These are phyloP conservation scores for Mycena indigotica DNA, from an alignment of 768 basidiomycete species.

Conservation along the genomic window DNA sequence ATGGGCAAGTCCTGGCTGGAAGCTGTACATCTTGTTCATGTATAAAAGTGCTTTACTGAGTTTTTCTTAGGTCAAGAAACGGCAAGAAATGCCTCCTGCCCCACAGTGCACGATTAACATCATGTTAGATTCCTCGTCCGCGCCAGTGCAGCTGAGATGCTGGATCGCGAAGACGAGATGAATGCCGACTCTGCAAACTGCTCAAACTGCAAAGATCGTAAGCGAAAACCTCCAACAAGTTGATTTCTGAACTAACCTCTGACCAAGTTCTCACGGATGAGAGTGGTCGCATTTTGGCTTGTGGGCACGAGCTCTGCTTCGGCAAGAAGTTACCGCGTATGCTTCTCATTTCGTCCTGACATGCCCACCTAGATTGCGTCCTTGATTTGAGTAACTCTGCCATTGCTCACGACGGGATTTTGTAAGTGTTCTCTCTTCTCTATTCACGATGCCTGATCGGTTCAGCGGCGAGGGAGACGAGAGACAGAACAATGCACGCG, in stretches of 20 bases:
- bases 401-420: slow-evolving; percentile 59
- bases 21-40: slow-evolving; percentile 29
- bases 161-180: slow-evolving; percentile 50
- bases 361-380: slow-evolving; percentile 64
- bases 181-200: slow-evolving; percentile 53
- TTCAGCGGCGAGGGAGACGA: slow-evolving; percentile 57
- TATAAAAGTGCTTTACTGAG: background rate
- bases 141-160: slow-evolving; percentile 43
- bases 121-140: slow-evolving; percentile 48
- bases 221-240: slow-evolving; percentile 21
- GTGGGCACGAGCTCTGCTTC: slow-evolving; percentile 68
- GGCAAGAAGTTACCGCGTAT: slow-evolving; percentile 36
- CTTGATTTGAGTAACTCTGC: slow-evolving; percentile 53
- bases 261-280: slow-evolving; percentile 47
- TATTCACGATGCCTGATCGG: slow-evolving; percentile 1
- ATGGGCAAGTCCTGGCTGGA: slow-evolving; percentile 45
- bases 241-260: background rate
- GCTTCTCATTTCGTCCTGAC: no score
- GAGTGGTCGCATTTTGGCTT: slow-evolving; percentile 62
- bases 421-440: slow-evolving; percentile 41
- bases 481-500: slow-evolving; percentile 53
- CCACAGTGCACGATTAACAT: background rate
- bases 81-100: slow-evolving; percentile 21
- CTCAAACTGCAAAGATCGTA: slow-evolving; percentile 69
- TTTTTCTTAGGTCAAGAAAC: slow-evolving; percentile 39